Conservation (phyloP, 192 early-diverging fungal species). For the Phycomyces nitens region DNA sequence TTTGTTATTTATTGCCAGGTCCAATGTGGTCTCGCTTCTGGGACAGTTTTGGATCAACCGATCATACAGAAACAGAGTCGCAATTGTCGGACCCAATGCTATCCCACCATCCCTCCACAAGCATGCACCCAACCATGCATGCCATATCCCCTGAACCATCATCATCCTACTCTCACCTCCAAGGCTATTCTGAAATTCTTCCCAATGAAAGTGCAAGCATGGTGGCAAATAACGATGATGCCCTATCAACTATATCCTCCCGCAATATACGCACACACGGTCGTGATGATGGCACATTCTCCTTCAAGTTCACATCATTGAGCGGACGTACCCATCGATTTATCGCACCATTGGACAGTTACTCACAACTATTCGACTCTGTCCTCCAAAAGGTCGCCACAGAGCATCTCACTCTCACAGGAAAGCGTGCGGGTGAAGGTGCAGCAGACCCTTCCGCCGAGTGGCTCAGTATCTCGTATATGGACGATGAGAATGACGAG, state of each 20-base stretch:
- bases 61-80: conserved; percentile 64
- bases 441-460: neutral
- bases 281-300: conserved; percentile 33
- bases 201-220: conserved; percentile 53
- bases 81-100: conserved; percentile 56
- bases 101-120: conserved; percentile 17
- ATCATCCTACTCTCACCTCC: conserved; percentile 37
- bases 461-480: conserved; percentile 65
- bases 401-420: conserved; percentile 16
- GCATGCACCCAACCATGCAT: conserved; percentile 9
- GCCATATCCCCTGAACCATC: conserved; percentile 43
- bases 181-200: conserved; percentile 46
- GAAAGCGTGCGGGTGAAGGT: neutral
- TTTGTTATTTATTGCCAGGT: neutral
- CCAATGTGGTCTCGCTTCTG: conserved; percentile 71
- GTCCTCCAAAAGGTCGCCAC: conserved; percentile 48
- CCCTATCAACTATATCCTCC: conserved; percentile 23
- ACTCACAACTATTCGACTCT: conserved; percentile 49
- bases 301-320: conserved; percentile 78
- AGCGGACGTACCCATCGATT: conserved; percentile 75
- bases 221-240: conserved; percentile 45
- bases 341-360: conserved; percentile 52
- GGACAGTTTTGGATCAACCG: conserved; percentile 57
- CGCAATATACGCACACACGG: conserved; percentile 18
- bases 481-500: conserved; percentile 90